Percentiles rank a stretch among this genome's conserved stretches.
Conservation (phyloP, 495 filamentous ascomycete species). For the Trichoderma virens region DNA sequence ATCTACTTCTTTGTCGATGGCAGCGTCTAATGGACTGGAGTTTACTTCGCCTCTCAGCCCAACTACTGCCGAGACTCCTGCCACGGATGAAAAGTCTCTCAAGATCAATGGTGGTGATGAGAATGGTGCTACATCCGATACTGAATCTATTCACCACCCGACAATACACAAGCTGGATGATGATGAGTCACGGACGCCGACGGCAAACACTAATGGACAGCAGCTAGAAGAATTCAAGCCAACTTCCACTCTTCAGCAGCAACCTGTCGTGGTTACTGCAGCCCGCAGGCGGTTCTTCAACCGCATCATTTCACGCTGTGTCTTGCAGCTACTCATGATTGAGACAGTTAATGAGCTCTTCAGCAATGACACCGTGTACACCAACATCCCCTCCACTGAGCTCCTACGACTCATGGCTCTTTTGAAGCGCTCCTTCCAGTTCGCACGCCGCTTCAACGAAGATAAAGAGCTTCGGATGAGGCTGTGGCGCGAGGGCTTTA, state of each 20-base stretch:
- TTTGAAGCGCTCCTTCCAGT: conserved; percentile 88
- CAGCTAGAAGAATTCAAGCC: conserved; percentile 83
- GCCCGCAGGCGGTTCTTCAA: conserved; percentile 97
- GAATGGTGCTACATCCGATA: conserved; percentile 21
- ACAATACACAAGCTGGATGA: conserved; percentile 23
- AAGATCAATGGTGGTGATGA: conserved; percentile 50
- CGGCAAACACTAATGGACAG: conserved; percentile 20
- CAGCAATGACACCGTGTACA: conserved; percentile 92
- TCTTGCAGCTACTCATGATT: conserved; percentile 96
- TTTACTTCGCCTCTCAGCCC: conserved; percentile 35
- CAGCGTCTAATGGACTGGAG: conserved; percentile 33
- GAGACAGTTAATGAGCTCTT: conserved; percentile 98
- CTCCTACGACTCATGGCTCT: conserved; percentile 88
- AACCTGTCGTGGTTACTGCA: conserved; percentile 84
- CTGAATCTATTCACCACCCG: conserved; percentile 14
- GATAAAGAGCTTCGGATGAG: conserved; percentile 93
- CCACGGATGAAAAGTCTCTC: conserved; percentile 45
- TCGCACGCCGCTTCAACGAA: conserved; percentile 93
- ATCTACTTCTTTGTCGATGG: conserved; percentile 35
- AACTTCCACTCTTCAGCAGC: conserved; percentile 63
- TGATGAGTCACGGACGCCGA: conserved; percentile 30
- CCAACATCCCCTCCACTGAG: conserved; percentile 79
- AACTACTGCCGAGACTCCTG: conserved; percentile 25
- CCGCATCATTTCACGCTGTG: conserved; percentile 98
- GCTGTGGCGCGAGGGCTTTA: conserved; percentile 95